Base-by-base conservation (phyloP, 306 rosid species). In the Medicago ruthenica region DNA sequence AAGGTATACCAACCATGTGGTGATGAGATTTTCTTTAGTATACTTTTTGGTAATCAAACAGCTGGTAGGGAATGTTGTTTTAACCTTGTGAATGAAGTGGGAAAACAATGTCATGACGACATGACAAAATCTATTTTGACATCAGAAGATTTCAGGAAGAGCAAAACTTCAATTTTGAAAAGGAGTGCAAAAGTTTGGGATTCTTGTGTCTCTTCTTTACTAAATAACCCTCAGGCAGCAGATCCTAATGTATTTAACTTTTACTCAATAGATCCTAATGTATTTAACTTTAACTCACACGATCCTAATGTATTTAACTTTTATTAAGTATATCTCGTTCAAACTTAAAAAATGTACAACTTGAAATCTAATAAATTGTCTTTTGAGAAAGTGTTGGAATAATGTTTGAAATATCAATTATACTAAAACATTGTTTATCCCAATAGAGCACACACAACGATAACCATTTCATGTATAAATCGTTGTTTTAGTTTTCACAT, bases 61-160 rank as follows among this genome's bases (percentile, higher is more conserved):
- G 10, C 20, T 61, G 34, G 67, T 31, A 31, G 15, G 15, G 42
- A 61, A 61, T 31, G 67, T 61, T 61, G 67, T n/a, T 31, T 15
- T 61, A 61, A 31, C 9, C 67, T 31, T 27, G 67, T 61, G 20
- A 31, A 61, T 61, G 67, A 7, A 10, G 67, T 61, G 4, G 67
- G 67, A 61, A 27, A 61, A 31, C 41, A 34, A 34, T 61, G 67
- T 8, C 18, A 31, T 7, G 41, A 27, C 6, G 67, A 61, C 3
- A 31, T 61, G 67, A 15, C 42, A 1, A 31, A 13, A 15, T 7
- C 1, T 61, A 15, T 61, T 61, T 31, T 61, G 67, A 0, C 6
- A 7, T 14, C 20, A 3, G 4, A 8, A 61, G 2, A 8, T 1
- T 3, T 18, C 0, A 54, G 15, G 42, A 15, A 61, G 7, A 22